Evolutionary conservation across 2,329 filamentous ascomycete species (phyloP).

Genomic region (Paraphaeosphaeria sporulosa): DNA sequence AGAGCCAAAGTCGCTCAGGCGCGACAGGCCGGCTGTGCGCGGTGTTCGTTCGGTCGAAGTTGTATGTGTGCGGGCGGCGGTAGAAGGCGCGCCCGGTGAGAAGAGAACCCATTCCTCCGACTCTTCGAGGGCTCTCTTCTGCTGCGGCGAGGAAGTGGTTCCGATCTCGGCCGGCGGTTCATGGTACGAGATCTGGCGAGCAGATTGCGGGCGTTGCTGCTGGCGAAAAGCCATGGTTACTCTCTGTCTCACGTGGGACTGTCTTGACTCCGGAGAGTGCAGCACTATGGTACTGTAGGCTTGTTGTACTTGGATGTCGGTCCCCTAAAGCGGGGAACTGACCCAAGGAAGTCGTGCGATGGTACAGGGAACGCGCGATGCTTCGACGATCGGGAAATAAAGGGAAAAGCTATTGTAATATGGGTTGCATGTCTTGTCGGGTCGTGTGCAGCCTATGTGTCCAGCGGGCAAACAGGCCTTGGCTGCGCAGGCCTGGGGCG

Average conservation of each 20-base stretch:
- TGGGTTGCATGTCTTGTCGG: conserved; percentile 29
- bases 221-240: conserved; percentile 49
- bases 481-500: conserved; percentile 2
- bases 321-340: background rate
- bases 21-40: conserved; percentile 74
- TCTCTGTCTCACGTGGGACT: conserved; percentile 19
- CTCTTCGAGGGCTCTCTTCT: conserved; percentile 65
- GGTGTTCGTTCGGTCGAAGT: conserved; percentile 69
- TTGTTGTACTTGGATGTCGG: background rate
- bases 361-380: background rate
- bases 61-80: conserved; percentile 73
- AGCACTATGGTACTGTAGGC: conserved; percentile 20
- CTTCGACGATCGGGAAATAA: background rate
- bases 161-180: conserved; percentile 33
- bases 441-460: conserved; percentile 22
- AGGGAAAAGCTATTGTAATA: background rate
- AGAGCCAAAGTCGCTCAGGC: conserved; percentile 81
- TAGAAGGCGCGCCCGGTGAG: conserved; percentile 67
- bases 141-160: conserved; percentile 45
- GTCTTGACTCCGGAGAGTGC: conserved; percentile 15
- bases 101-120: conserved; percentile 97
- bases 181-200: conserved; percentile 46
- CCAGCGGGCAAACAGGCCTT: conserved; percentile 26
- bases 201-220: conserved; percentile 46
- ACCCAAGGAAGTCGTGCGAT: background rate